A percentile compares a stretch with the other conserved stretches of the same genome.
Evolutionary conservation across 2,329 filamentous ascomycete species (phyloP).

Genomic region (Cyphellophora europaea): DNA sequence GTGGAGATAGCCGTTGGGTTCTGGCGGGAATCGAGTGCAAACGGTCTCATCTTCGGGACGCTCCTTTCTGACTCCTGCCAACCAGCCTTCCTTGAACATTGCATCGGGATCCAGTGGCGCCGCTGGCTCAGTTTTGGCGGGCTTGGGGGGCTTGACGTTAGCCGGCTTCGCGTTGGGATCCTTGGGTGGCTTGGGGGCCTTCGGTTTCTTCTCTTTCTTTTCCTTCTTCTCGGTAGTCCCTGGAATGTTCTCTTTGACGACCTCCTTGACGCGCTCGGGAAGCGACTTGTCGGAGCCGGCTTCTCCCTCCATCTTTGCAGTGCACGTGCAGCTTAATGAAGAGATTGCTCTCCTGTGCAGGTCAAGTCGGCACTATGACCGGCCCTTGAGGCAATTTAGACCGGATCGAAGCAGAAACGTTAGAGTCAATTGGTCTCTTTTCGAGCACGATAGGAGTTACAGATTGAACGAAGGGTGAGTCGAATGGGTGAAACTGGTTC

Average conservation of each 20-base stretch:
- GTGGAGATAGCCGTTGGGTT: constrained; percentile 89
- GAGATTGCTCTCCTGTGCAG: no score
- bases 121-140: constrained; percentile 21
- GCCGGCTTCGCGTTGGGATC: constrained; percentile 20
- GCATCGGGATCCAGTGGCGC: constrained; percentile 40
- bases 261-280: constrained; percentile 28
- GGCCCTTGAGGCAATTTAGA: no score
- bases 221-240: constrained; percentile 26
- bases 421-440: no score
- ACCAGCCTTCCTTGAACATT: constrained; percentile 75
- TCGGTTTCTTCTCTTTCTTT: constrained; percentile 40
- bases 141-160: constrained; percentile 19
- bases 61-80: constrained; percentile 62
- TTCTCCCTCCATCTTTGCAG: constrained; percentile 13
- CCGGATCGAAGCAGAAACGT: no score
- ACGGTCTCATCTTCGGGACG: constrained; percentile 46
- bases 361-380: no score
- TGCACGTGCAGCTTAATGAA: no score
- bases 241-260: constrained; percentile 19
- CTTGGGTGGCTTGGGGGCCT: constrained; percentile 23
- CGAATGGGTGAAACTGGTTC: no score
- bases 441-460: no score
- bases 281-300: constrained; percentile 10
- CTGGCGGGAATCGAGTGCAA: constrained; percentile 67
- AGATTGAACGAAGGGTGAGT: no score